Evolutionary conservation across 2,329 filamentous ascomycete species (phyloP).

Genomic region (Chrysoporthe austroafricana): DNA sequence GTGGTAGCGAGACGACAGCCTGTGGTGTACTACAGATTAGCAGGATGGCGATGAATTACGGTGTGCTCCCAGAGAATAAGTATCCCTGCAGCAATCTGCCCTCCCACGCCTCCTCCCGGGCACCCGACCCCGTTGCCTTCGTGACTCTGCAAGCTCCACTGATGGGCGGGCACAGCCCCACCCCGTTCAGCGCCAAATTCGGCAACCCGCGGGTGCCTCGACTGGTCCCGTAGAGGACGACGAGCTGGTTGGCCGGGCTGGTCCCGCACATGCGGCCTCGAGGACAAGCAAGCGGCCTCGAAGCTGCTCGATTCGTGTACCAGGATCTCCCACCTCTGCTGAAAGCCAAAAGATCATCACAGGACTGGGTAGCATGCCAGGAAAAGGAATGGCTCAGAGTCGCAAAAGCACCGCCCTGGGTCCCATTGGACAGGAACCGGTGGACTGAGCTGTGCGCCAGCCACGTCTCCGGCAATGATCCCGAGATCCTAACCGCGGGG

Average conservation of each 20-base stretch:
- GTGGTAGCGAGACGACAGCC: too few species aligned
- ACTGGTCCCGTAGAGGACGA: neutral
- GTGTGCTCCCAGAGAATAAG: neutral
- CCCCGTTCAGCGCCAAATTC: constrained; percentile 24
- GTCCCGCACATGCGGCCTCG: neutral
- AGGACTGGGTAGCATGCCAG: neutral
- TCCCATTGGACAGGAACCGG: constrained; percentile 19
- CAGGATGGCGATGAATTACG: neutral
- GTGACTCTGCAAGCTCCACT: constrained; percentile 21
- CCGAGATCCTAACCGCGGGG: constrained; percentile 5
- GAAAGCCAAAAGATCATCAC: neutral
- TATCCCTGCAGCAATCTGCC: constrained; percentile 7
- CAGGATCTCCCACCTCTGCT: neutral
- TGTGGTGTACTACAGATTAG: neutral
- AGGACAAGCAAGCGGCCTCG: neutral
- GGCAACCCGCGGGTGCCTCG: constrained; percentile 17
- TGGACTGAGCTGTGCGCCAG: constrained; percentile 21
- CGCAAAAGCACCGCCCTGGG: neutral
- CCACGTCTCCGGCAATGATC: constrained; percentile 15
- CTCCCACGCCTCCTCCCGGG: neutral
- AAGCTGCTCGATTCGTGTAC: neutral
- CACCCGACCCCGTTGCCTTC: constrained; percentile 23
- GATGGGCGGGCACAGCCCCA: constrained; percentile 13
- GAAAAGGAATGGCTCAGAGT: neutral
- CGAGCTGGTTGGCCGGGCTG: neutral